Percentiles rank a stretch among this genome's conserved stretches.
Conservation (phyloP, 331 rosid genomes). For the Pyracantha coccinea region DNA sequence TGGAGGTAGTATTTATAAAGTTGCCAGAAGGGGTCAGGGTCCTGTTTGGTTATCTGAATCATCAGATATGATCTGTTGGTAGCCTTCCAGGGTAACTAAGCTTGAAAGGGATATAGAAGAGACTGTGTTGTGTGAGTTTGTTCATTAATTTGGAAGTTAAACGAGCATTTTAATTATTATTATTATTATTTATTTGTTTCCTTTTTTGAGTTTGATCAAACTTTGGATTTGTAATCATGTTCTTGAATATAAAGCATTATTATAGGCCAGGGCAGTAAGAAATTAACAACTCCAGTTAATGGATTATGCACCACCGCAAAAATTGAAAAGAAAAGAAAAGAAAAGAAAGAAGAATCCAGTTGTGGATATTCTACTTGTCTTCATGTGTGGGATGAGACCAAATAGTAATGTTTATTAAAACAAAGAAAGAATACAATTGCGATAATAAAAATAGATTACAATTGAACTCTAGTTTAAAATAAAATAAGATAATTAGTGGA, state of each 20-base stretch:
- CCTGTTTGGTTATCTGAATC: not conserved
- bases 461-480: too few relatives aligned
- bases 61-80: constrained; percentile 17
- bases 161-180: not conserved
- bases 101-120: constrained; percentile 18
- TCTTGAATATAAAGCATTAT: not conserved
- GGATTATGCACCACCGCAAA: not conserved
- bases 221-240: not conserved
- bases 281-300: not conserved
- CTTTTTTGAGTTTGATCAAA: not conserved
- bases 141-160: not conserved
- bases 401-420: too few relatives aligned
- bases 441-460: too few relatives aligned
- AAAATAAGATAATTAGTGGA: too few relatives aligned
- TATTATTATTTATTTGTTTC: not conserved
- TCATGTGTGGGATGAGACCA: not conserved
- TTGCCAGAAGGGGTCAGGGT: constrained; percentile 12
- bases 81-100: constrained; percentile 15
- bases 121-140: constrained; percentile 22
- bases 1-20: constrained; percentile 15
- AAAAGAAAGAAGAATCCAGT: not conserved
- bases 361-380: not conserved
- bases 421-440: not conserved
- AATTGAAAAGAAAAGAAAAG: too few relatives aligned
- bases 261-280: not conserved